These are phyloP conservation scores for Aspergillus chevalieri DNA, from an alignment of 2,329 filamentous ascomycete species.

Conservation along the genomic window DNA sequence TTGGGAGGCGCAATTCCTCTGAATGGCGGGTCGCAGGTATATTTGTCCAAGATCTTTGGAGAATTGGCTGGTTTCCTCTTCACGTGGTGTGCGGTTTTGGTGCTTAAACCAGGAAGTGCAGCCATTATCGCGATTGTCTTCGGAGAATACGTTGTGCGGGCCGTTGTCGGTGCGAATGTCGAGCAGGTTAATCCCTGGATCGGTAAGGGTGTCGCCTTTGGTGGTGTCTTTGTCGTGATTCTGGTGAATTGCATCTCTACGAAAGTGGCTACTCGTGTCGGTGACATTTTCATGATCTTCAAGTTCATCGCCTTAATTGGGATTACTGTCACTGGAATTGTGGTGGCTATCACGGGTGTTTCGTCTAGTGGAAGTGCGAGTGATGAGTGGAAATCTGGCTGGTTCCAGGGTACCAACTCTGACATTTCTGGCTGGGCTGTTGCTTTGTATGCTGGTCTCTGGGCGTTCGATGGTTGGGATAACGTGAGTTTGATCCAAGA, in stretches of 20 bases:
- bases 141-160: constrained; percentile 91
- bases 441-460: constrained; percentile 88
- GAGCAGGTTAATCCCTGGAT: constrained; percentile 78
- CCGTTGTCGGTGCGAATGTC: constrained; percentile 78
- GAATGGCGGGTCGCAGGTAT: constrained; percentile 90
- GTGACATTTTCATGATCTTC: constrained; percentile 92
- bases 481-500: constrained; percentile 58
- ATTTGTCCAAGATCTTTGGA: constrained; percentile 92
- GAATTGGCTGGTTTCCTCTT: constrained; percentile 91
- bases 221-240: constrained; percentile 70
- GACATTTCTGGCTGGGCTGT: constrained; percentile 86
- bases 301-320: constrained; percentile 87
- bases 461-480: constrained; percentile 99
- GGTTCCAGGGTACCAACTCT: constrained; percentile 80
- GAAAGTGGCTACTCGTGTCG: constrained; percentile 74
- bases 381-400: constrained; percentile 79
- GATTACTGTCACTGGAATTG: constrained; percentile 79
- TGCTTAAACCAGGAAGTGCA: constrained; percentile 85
- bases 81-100: constrained; percentile 90
- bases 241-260: constrained; percentile 88
- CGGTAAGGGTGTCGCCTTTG: constrained; percentile 78
- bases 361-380: constrained; percentile 70
- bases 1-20: constrained; percentile 91
- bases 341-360: constrained; percentile 80
- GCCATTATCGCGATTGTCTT: constrained; percentile 98